Conservation (phyloP, 176 grass and related monocot species). For the Luzula sylvatica region DNA sequence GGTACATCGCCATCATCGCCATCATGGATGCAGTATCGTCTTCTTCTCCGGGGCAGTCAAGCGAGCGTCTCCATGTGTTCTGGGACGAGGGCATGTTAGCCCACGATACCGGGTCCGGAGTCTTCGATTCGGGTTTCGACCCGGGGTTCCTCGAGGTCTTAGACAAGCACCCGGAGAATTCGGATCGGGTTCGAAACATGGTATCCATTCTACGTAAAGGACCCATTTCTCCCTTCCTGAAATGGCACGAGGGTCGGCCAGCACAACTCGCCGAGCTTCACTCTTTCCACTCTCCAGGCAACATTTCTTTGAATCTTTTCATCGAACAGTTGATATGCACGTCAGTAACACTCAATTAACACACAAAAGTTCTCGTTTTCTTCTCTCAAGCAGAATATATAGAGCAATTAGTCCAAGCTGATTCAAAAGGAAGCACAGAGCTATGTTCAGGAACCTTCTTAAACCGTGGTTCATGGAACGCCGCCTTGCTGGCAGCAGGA, state of each 20-base stretch:
- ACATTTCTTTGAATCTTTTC: neutral
- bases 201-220: conserved; percentile 80
- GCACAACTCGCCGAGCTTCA: conserved; percentile 49
- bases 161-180: conserved; percentile 78
- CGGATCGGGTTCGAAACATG: conserved; percentile 89
- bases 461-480: conserved; percentile 81
- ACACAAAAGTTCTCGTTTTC: neutral
- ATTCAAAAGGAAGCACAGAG: conserved; percentile 43
- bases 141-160: conserved; percentile 93
- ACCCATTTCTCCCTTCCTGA: conserved; percentile 48
- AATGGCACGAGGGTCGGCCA: conserved; percentile 58
- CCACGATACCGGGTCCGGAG: conserved; percentile 69
- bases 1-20: too few relatives aligned
- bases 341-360: neutral
- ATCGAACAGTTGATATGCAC: too few relatives aligned
- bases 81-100: conserved; percentile 90
- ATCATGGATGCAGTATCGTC: neutral
- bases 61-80: conserved; percentile 49
- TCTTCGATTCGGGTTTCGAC: conserved; percentile 73
- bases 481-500: conserved; percentile 62
- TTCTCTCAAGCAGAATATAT: conserved; percentile 61
- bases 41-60: neutral
- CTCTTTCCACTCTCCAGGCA: conserved; percentile 65
- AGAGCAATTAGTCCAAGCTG: conserved; percentile 59
- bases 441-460: conserved; percentile 58